Evolutionary conservation across 2,329 filamentous ascomycete species (phyloP).

Genomic region (Passalora sequoiae): DNA sequence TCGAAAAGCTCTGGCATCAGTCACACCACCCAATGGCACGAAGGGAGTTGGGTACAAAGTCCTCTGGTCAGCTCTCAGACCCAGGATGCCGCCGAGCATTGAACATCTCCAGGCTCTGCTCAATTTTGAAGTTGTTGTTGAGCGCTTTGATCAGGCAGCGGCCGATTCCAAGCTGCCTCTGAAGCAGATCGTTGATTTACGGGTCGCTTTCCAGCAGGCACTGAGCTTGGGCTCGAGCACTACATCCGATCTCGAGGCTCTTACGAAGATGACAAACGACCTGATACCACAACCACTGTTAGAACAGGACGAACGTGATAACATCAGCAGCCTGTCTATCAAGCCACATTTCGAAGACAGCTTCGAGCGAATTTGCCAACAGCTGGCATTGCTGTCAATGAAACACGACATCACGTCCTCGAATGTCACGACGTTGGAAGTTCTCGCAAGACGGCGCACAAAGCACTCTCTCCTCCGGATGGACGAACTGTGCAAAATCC

Average conservation of each 20-base stretch:
- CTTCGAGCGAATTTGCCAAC: conserved; percentile 45
- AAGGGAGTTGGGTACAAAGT: conserved; percentile 21
- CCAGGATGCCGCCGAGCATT: conserved; percentile 45
- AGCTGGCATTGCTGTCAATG: conserved; percentile 13
- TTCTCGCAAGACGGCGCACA: conserved; percentile 13
- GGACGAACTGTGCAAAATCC: neutral
- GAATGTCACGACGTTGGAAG: conserved; percentile 14
- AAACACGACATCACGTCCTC: conserved; percentile 1
- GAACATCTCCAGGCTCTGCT: conserved; percentile 38
- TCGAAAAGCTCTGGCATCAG: too few species aligned
- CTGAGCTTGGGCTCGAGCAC: conserved; percentile 14
- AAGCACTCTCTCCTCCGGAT: neutral
- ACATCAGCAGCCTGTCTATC: conserved; percentile 2
- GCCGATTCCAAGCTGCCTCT: conserved; percentile 24
- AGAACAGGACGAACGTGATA: conserved; percentile 9
- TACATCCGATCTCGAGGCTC: conserved; percentile 13
- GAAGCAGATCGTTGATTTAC: conserved; percentile 23
- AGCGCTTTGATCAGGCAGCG: conserved; percentile 39
- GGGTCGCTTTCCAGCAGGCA: conserved; percentile 24
- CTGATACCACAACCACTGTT: conserved; percentile 12
- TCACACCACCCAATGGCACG: too few species aligned
- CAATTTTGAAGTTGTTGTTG: conserved; percentile 42
- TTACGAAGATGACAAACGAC: conserved; percentile 17
- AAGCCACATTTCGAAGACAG: conserved; percentile 42
- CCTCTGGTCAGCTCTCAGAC: conserved; percentile 62